Evolutionary conservation across 805 yeast species (phyloP).

Genomic region (Pichia sporocuriosa): DNA sequence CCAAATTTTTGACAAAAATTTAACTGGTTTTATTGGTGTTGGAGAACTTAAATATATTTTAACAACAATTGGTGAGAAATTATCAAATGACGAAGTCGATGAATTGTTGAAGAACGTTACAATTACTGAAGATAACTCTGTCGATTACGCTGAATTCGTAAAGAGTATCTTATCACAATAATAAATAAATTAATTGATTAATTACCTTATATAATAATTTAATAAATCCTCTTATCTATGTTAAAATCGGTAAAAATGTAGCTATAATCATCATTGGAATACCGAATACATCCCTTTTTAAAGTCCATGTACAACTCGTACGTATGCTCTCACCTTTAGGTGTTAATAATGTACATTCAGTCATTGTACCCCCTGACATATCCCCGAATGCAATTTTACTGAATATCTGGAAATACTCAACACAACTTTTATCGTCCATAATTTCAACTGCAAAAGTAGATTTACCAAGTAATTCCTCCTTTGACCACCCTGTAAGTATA

Average conservation of each 20-base stretch:
- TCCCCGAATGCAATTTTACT: constrained; percentile 86
- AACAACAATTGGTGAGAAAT: constrained; percentile 93
- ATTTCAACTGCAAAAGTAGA: constrained; percentile 73
- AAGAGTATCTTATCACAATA: constrained; percentile 88
- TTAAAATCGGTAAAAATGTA: constrained; percentile 75
- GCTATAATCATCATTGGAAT: constrained; percentile 97
- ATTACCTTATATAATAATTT: background rate
- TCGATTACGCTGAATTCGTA: constrained; percentile 91
- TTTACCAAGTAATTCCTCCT: constrained; percentile 57
- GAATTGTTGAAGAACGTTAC: constrained; percentile 93
- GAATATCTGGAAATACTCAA: constrained; percentile 82
- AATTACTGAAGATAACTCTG: constrained; percentile 88
- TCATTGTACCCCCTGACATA: constrained; percentile 81
- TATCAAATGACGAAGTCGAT: constrained; percentile 86
- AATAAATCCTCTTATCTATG: constrained; percentile 13
- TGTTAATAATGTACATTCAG: constrained; percentile 73
- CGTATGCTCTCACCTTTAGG: constrained; percentile 47
- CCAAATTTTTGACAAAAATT: constrained; percentile 95
- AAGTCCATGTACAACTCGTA: constrained; percentile 86
- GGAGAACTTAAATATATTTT: constrained; percentile 94
- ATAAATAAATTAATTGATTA: background rate
- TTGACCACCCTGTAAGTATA: constrained; percentile 84
- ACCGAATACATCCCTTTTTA: constrained; percentile 92
- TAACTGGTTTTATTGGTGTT: constrained; percentile 92
- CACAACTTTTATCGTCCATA: constrained; percentile 79